These are phyloP conservation scores for Nannizziopsis arthrosporioides DNA, from an alignment of 2,329 filamentous ascomycete genomes.

Conservation along the genomic window DNA sequence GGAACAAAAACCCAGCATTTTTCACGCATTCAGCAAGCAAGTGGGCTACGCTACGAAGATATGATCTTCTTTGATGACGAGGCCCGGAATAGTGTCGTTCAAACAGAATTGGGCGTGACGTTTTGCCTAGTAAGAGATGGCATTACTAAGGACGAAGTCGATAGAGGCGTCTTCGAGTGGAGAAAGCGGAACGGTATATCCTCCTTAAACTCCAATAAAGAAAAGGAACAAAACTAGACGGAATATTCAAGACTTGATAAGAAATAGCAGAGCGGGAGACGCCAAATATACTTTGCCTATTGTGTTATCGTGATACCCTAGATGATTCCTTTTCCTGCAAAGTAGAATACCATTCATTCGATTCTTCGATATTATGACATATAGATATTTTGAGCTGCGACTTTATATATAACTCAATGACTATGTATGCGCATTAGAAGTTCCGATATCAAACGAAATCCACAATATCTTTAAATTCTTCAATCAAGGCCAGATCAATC, in stretches of 20 bases:
- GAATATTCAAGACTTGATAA: neutral
- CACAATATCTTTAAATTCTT: constrained; percentile 33
- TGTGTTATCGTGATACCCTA: neutral
- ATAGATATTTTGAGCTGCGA: neutral
- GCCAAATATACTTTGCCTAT: neutral
- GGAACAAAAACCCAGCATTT: constrained; percentile 81
- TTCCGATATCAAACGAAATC: constrained; percentile 26
- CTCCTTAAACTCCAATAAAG: constrained; percentile 12
- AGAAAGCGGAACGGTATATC: constrained; percentile 53
- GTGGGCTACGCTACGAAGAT: constrained; percentile 60
- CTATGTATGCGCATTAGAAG: neutral
- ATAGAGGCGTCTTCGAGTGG: constrained; percentile 71
- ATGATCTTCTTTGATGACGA: constrained; percentile 98
- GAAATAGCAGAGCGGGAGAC: neutral
- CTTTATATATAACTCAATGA: neutral
- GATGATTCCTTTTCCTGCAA: neutral
- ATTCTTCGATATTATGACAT: neutral
- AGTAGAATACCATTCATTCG: too few relatives aligned
- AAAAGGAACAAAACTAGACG: constrained; percentile 12
- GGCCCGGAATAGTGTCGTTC: constrained; percentile 70
- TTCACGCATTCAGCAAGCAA: constrained; percentile 56
- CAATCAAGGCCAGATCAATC: constrained; percentile 28
- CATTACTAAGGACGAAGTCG: constrained; percentile 63
- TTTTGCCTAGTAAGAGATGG: constrained; percentile 76
- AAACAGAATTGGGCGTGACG: constrained; percentile 59